phyloP scores from a whole-genome alignment of 176 grass and related monocot species.

The Musa itinerans region DNA sequence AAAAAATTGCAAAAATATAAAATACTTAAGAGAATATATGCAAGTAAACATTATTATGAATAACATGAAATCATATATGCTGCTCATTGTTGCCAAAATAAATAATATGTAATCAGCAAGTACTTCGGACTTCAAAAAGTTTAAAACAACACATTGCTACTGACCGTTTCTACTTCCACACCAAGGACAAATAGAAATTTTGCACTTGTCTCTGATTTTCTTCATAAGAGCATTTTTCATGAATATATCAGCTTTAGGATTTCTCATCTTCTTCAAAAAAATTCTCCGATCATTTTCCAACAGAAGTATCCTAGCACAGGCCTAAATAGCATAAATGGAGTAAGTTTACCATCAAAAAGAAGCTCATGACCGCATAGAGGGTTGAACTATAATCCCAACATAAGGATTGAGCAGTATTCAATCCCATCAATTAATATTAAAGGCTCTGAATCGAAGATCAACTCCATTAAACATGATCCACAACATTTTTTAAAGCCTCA shows the following conservation, averaged over 20 bases:
- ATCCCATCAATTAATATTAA: too few relatives aligned
- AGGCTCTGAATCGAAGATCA: too few relatives aligned
- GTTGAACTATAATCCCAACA: background rate
- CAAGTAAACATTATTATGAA: too few relatives aligned
- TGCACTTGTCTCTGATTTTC: slow-evolving; percentile 92
- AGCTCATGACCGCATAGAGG: background rate
- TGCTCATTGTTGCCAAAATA: background rate
- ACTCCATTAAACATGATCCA: too few relatives aligned
- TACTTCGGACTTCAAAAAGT: background rate
- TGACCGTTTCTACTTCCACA: slow-evolving; percentile 75
- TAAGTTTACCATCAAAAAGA: background rate
- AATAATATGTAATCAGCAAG: too few relatives aligned
- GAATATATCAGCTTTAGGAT: slow-evolving; percentile 46
- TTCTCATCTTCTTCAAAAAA: slow-evolving; percentile 89
- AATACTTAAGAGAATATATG: too few relatives aligned
- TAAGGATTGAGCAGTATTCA: background rate
- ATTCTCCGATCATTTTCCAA: slow-evolving; percentile 44
- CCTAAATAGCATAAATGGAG: slow-evolving; percentile 34
- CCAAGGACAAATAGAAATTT: slow-evolving; percentile 58
- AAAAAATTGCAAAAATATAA: too few relatives aligned
- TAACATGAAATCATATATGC: background rate
- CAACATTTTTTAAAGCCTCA: too few relatives aligned
- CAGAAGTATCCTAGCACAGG: slow-evolving; percentile 74
- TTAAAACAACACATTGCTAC: background rate
- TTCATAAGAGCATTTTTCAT: slow-evolving; percentile 58